These are phyloP conservation scores for Aspergillus ibericus DNA, from an alignment of 2,329 filamentous ascomycete species.

Conservation along the genomic window DNA sequence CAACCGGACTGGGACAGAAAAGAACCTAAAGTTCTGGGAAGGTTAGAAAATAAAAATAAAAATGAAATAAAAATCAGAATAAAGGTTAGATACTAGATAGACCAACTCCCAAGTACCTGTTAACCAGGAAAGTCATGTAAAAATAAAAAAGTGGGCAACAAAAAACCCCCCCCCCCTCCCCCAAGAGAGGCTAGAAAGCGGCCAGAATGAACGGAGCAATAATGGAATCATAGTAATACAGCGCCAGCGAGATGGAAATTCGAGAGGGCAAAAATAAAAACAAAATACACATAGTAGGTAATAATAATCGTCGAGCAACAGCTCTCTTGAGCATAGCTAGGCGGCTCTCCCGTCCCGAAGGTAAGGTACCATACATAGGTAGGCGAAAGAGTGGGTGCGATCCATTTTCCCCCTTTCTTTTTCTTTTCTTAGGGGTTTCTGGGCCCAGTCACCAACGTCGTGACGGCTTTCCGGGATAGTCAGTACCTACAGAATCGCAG, in stretches of 20 bases:
- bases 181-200: slow-evolving; percentile 7
- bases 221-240: background rate
- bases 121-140: background rate
- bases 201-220: slow-evolving; percentile 3
- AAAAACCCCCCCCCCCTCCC: no score
- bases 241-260: slow-evolving; percentile 4
- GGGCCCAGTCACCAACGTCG: slow-evolving; percentile 19
- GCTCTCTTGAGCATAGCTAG: slow-evolving; percentile 23
- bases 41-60: background rate
- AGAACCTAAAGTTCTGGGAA: slow-evolving; percentile 7
- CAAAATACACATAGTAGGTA: slow-evolving; percentile 12
- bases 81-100: slow-evolving; percentile 3
- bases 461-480: background rate
- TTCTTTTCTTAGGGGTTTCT: slow-evolving; percentile 19
- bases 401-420: slow-evolving; percentile 27
- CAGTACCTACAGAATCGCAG: background rate
- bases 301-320: slow-evolving; percentile 8
- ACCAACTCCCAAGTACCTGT: background rate
- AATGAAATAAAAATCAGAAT: background rate
- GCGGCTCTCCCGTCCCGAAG: slow-evolving; percentile 37
- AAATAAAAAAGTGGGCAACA: slow-evolving; percentile 6
- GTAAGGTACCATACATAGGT: slow-evolving; percentile 26
- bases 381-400: slow-evolving; percentile 23
- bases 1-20: slow-evolving; percentile 6
- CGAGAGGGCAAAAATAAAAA: slow-evolving; percentile 14